Evolutionary conservation across 2,329 filamentous ascomycete species (phyloP).

Genomic region (Calonectria honghensis): DNA sequence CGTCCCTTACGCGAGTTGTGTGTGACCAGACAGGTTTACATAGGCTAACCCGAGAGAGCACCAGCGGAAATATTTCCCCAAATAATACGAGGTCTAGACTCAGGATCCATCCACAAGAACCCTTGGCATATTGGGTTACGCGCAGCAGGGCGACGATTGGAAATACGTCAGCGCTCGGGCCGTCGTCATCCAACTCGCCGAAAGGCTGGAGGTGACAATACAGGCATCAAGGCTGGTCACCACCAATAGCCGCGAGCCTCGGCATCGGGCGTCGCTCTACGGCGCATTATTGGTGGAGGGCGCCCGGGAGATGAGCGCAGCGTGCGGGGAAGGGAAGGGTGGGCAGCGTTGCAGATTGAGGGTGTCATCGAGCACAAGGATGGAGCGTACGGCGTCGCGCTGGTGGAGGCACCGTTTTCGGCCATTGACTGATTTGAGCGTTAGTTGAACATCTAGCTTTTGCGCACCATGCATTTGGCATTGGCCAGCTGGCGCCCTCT

Average conservation of each 20-base stretch:
- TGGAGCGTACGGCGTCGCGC: conserved; percentile 31
- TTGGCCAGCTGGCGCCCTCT: conserved; percentile 5
- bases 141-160: conserved; percentile 29
- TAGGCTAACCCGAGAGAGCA: background rate
- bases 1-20: background rate
- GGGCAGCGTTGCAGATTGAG: conserved; percentile 21
- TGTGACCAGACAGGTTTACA: background rate
- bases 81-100: conserved; percentile 4
- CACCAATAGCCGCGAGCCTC: conserved; percentile 36
- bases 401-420: conserved; percentile 30
- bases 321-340: conserved; percentile 37
- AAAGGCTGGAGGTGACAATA: conserved; percentile 9
- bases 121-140: conserved; percentile 6
- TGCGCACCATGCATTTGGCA: background rate
- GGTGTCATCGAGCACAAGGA: conserved; percentile 27
- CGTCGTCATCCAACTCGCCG: conserved; percentile 5
- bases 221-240: conserved; percentile 9
- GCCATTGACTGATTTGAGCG: conserved; percentile 18
- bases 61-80: conserved; percentile 18
- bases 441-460: conserved; percentile 27
- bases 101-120: background rate
- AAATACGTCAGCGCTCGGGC: conserved; percentile 26
- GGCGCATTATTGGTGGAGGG: conserved; percentile 37
- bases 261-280: conserved; percentile 38
- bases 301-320: conserved; percentile 35